Evolutionary conservation across 176 grass and related monocot species (phyloP).

Genomic region (Lolium multiflorum): DNA sequence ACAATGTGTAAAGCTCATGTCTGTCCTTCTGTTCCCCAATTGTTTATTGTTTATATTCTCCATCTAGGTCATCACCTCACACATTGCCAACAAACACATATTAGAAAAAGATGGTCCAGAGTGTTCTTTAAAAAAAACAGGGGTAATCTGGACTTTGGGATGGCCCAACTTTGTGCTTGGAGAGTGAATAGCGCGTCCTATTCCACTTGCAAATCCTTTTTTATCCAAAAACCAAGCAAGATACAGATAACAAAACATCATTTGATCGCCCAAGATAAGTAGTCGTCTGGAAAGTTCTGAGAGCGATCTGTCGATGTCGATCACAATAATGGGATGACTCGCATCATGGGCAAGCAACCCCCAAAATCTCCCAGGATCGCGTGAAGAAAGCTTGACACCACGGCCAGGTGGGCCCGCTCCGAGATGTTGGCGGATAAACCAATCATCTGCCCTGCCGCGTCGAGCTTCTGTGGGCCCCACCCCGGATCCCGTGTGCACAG

Average conservation of each 20-base stretch:
- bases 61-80: too few species aligned
- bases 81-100: too few species aligned
- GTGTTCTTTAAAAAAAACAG: too few species aligned
- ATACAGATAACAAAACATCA: conserved; percentile 6
- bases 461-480: too few species aligned
- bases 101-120: too few species aligned
- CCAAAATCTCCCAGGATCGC: conserved; percentile 43
- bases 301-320: conserved; percentile 18
- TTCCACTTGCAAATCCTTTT: not conserved
- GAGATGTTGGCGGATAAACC: conserved; percentile 37
- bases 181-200: not conserved
- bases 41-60: too few species aligned
- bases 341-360: conserved; percentile 14
- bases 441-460: not conserved
- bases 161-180: too few species aligned
- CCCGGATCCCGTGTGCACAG: too few species aligned
- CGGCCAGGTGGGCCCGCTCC: conserved; percentile 24
- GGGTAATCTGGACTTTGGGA: too few species aligned
- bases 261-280: not conserved
- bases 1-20: too few species aligned
- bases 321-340: not conserved
- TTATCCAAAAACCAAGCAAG: not conserved
- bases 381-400: conserved; percentile 51
- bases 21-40: too few species aligned
- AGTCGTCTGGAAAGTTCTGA: conserved; percentile 41